phyloP scores from a whole-genome alignment of 78 protist species.

The Speleostelium caveatum region DNA sequence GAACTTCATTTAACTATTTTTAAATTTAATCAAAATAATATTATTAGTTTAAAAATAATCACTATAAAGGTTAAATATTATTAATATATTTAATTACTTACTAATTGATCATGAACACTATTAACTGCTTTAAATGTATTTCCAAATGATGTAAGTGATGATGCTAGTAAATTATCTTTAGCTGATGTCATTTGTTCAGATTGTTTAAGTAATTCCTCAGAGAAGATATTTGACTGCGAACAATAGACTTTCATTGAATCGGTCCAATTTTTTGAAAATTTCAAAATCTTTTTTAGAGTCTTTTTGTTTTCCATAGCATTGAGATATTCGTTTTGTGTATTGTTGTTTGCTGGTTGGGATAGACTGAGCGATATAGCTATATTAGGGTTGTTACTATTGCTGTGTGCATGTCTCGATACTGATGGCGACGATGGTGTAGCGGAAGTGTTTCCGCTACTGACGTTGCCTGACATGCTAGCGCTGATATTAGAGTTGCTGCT shows the following conservation, averaged over 20 bases:
- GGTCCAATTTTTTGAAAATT: conserved; percentile 54
- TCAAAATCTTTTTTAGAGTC: conserved; percentile 40
- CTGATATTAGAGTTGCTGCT: too few relatives aligned
- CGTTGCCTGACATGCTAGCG: too few relatives aligned
- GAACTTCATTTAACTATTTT: conserved; percentile 62
- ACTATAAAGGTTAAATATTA: neutral
- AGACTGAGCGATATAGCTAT: neutral
- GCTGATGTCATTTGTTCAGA: conserved; percentile 58
- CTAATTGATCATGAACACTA: conserved; percentile 75
- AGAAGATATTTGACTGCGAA: conserved; percentile 22
- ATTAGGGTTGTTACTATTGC: neutral
- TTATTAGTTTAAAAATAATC: neutral
- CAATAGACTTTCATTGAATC: conserved; percentile 57
- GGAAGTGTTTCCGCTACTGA: neutral
- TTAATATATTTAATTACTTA: neutral
- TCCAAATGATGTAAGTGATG: conserved; percentile 36
- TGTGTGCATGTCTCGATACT: neutral
- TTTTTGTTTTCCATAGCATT: conserved; percentile 64
- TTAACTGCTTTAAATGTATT: conserved; percentile 60
- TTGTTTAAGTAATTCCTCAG: conserved; percentile 65
- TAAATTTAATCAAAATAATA: too few relatives aligned
- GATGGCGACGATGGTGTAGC: neutral
- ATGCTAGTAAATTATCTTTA: conserved; percentile 21
- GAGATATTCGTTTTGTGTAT: conserved; percentile 27
- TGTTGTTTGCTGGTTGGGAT: neutral